Base-by-base conservation (phyloP, 306 rosid genomes). In the Gastrolobium bilobum region DNA sequence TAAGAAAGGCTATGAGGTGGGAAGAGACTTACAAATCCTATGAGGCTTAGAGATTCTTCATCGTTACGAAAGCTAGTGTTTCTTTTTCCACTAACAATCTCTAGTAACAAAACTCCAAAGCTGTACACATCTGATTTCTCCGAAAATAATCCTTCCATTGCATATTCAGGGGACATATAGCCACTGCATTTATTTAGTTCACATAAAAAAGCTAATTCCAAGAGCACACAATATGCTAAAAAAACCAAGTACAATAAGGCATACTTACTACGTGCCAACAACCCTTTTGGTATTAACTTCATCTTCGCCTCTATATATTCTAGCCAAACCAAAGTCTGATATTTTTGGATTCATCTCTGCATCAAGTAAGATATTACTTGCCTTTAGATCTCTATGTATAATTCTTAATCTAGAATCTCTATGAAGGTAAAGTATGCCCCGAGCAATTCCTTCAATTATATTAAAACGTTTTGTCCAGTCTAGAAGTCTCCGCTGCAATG, bases 251-350 rank as follows among this genome's bases (percentile, higher is more conserved):
- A 7, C 6, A 13, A 37, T 46, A 10, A 35, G 40, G 37, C 11
- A 66, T 43, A 48, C 88, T 81, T 71, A 84, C 80, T 81, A 77
- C 65, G 85, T 84, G 34, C 83, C 85, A 29, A 72, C 85, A 7
- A 84, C 85, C 35, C 85, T 81, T 73, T 33, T 81, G 5, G 88
- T 81, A 48, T 84, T 77, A 43, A 65, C 43, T 33, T 77, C 68
- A 76, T 80, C 83, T 43, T 76, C 85, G 0, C 80, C 50, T 71
- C 29, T 51, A 7, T 76, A 76, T 75, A 80, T 80, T 76, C 69
- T 84, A 0, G 85, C 88, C 54, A 84, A 31, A 57, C 88, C 83
- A 47, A 80, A 80, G 10, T 84, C 77, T 40, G 80, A 80, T 30
- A 84, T 84, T 65, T 84, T 80, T 48, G 82, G 80, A 71, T 80